phyloP scores from a whole-genome alignment of 1,139 yeast genomes.

The Zygotorulaspora mrakii region DNA sequence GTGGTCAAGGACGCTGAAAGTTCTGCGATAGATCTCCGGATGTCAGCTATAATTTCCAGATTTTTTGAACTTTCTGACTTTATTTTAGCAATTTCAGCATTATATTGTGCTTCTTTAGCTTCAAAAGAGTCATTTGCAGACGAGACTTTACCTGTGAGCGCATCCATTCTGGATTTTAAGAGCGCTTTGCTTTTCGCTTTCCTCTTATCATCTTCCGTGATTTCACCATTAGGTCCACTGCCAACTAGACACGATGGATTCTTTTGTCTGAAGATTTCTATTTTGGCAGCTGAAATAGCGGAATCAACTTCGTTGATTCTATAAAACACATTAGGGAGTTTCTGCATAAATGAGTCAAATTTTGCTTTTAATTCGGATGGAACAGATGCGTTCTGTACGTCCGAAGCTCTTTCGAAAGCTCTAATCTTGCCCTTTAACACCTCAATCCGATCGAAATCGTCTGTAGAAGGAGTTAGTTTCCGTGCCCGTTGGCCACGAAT shows the following conservation, averaged over 20 bases:
- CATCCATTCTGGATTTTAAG: conserved; percentile 83
- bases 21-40: conserved; percentile 68
- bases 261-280: conserved; percentile 60
- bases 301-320: conserved; percentile 61
- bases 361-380: conserved; percentile 28
- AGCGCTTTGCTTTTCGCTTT: conserved; percentile 76
- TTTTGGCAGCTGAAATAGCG: conserved; percentile 63
- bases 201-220: conserved; percentile 75
- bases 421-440: conserved; percentile 59
- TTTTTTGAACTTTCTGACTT: conserved; percentile 54
- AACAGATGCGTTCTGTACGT: conserved; percentile 36
- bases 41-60: conserved; percentile 60
- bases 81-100: conserved; percentile 53
- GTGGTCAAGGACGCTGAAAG: conserved; percentile 63
- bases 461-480: conserved; percentile 26
- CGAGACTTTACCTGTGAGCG: conserved; percentile 72
- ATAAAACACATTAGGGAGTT: conserved; percentile 64
- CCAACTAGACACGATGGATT: conserved; percentile 71
- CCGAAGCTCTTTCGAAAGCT: conserved; percentile 30
- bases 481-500: conserved; percentile 49
- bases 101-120: conserved; percentile 53
- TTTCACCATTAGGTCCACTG: conserved; percentile 78
- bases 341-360: conserved; percentile 51
- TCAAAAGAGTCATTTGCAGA: conserved; percentile 48
- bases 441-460: conserved; percentile 51